Conservation (phyloP, 2,329 filamentous ascomycete species). For the Epichloe coenophiala region DNA sequence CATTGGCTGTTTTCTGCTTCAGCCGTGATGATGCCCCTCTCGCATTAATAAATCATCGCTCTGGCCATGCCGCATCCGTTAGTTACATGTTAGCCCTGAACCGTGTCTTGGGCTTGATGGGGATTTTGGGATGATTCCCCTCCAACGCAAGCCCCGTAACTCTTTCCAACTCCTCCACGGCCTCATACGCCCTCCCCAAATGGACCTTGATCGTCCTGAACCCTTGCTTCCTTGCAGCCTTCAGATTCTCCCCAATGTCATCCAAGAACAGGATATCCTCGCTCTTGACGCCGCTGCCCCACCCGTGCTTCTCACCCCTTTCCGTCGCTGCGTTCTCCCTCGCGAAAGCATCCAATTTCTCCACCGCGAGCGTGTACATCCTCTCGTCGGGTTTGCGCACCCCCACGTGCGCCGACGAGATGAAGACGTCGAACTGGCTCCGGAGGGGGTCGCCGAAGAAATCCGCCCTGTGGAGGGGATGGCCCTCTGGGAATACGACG, state of each 20-base stretch:
- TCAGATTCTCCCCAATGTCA: conserved; percentile 88
- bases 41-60: not conserved
- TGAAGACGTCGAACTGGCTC: conserved; percentile 69
- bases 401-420: conserved; percentile 76
- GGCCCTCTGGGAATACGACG: conserved; percentile 65
- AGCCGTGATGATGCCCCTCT: no score
- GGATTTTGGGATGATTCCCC: conserved; percentile 40
- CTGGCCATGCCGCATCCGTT: not conserved
- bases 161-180: conserved; percentile 67
- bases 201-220: conserved; percentile 77
- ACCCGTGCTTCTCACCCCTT: conserved; percentile 27
- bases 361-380: conserved; percentile 66
- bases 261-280: conserved; percentile 76
- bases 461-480: conserved; percentile 46
- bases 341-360: conserved; percentile 50
- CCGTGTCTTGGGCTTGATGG: conserved; percentile 25
- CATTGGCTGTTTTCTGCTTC: no score
- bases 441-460: conserved; percentile 43
- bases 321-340: conserved; percentile 31
- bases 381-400: conserved; percentile 73
- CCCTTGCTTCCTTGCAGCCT: conserved; percentile 59
- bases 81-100: conserved; percentile 29
- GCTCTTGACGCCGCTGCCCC: conserved; percentile 38
- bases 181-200: conserved; percentile 64
- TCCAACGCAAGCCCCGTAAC: conserved; percentile 55